Evolutionary conservation across 148 eudicot genomes (phyloP).

Genomic region (Diospyros lotus): DNA sequence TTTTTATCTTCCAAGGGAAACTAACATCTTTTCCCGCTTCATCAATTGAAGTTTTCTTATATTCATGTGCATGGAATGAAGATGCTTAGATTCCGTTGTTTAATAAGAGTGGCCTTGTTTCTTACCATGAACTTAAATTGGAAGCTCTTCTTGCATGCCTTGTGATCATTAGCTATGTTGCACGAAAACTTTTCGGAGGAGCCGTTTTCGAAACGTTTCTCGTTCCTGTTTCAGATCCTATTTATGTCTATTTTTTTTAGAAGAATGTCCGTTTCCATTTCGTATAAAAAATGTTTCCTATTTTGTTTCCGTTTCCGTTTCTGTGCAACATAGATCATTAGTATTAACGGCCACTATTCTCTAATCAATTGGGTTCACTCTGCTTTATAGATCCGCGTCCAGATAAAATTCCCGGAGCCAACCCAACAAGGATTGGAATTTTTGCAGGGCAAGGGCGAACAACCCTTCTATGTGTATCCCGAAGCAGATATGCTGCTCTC

Average conservation of each 20-base stretch:
- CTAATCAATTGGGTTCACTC: not conserved
- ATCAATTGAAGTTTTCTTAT: not conserved
- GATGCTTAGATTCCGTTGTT: too few relatives aligned
- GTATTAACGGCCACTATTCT: not conserved
- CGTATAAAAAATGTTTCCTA: too few relatives aligned
- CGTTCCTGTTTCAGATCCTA: too few relatives aligned
- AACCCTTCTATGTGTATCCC: conserved; percentile 46
- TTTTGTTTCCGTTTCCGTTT: too few relatives aligned
- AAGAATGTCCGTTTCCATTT: too few relatives aligned
- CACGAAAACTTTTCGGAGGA: too few relatives aligned
- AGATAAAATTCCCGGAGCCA: conserved; percentile 57
- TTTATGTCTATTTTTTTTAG: too few relatives aligned
- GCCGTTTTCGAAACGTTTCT: too few relatives aligned
- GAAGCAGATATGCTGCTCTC: conserved; percentile 82
- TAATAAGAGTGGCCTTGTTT: not conserved
- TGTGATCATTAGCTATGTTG: not conserved
- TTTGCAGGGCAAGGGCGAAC: conserved; percentile 34
- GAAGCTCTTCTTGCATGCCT: not conserved
- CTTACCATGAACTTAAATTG: not conserved
- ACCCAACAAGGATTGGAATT: conserved; percentile 53
- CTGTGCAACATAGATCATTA: too few relatives aligned
- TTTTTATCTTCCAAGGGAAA: too few relatives aligned
- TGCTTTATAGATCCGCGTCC: conserved; percentile 39
- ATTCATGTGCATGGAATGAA: not conserved
- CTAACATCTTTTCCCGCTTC: too few relatives aligned